Evolutionary conservation across 768 basidiomycete species (phyloP).

Genomic region (Nidularia pulvinata): DNA sequence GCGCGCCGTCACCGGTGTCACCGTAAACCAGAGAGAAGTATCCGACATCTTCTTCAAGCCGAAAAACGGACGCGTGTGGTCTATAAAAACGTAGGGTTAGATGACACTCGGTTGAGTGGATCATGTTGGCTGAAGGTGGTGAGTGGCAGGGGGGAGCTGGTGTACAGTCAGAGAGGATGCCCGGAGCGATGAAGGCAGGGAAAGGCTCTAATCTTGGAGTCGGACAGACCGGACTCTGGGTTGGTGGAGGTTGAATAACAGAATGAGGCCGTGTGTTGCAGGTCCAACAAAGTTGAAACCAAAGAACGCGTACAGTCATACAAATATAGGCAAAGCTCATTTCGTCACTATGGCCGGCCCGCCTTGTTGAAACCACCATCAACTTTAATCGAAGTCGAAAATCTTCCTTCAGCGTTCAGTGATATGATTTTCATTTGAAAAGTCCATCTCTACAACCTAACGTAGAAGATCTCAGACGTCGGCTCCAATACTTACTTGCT

Average conservation of each 20-base stretch:
- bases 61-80: slow-evolving; percentile 23
- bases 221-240: slow-evolving; percentile 7
- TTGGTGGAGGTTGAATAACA: slow-evolving; percentile 9
- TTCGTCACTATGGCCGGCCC: too few relatives aligned
- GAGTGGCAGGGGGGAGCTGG: slow-evolving; percentile 24
- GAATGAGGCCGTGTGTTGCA: background rate
- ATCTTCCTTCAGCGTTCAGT: too few relatives aligned
- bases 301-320: slow-evolving; percentile 21
- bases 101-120: slow-evolving; percentile 48
- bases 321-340: slow-evolving; percentile 7
- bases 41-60: slow-evolving; percentile 24
- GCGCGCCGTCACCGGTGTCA: slow-evolving; percentile 15
- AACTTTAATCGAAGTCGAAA: too few relatives aligned
- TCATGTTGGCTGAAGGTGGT: slow-evolving; percentile 52
- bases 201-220: slow-evolving; percentile 17
- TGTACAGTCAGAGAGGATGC: slow-evolving; percentile 29
- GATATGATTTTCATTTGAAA: too few relatives aligned
- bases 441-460: too few relatives aligned
- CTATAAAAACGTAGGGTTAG: slow-evolving; percentile 59
- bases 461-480: too few relatives aligned
- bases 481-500: too few relatives aligned
- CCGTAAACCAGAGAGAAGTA: slow-evolving; percentile 16
- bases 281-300: background rate
- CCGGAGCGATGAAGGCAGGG: slow-evolving; percentile 48
- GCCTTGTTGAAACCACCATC: too few relatives aligned